Evolutionary conservation across 1,139 yeast species (phyloP).

Genomic region (Kazachstania sp.): DNA sequence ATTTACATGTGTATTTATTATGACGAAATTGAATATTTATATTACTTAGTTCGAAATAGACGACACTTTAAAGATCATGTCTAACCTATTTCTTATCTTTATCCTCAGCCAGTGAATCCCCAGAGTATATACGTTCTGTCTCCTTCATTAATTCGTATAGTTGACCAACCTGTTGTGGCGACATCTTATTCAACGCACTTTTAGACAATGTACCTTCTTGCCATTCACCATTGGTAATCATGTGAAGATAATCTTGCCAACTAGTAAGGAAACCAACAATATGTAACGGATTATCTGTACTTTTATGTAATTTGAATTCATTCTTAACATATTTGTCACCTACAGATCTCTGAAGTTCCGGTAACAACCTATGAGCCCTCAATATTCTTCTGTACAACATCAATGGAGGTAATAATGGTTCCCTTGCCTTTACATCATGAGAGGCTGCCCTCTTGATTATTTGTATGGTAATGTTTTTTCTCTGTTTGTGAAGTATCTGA

Average conservation of each 20-base stretch:
- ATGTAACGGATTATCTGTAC: slow-evolving; percentile 80
- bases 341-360: slow-evolving; percentile 58
- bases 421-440: slow-evolving; percentile 6
- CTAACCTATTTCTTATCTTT: background rate
- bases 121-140: slow-evolving; percentile 30
- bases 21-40: background rate
- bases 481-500: background rate
- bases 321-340: slow-evolving; percentile 87
- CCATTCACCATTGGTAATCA: slow-evolving; percentile 74
- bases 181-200: slow-evolving; percentile 67
- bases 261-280: slow-evolving; percentile 87
- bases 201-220: slow-evolving; percentile 55
- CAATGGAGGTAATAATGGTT: slow-evolving; percentile 68
- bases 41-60: too few species aligned
- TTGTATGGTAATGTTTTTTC: background rate
- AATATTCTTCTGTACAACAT: slow-evolving; percentile 66
- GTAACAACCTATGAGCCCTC: slow-evolving; percentile 67
- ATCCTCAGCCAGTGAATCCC: background rate
- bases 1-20: background rate
- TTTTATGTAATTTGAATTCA: slow-evolving; percentile 82
- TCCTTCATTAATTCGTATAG: slow-evolving; percentile 65
- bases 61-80: background rate
- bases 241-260: slow-evolving; percentile 85
- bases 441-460: slow-evolving; percentile 2
- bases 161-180: slow-evolving; percentile 89